Base-by-base conservation (phyloP, 306 rosid genomes). In the Comarum palustre region DNA sequence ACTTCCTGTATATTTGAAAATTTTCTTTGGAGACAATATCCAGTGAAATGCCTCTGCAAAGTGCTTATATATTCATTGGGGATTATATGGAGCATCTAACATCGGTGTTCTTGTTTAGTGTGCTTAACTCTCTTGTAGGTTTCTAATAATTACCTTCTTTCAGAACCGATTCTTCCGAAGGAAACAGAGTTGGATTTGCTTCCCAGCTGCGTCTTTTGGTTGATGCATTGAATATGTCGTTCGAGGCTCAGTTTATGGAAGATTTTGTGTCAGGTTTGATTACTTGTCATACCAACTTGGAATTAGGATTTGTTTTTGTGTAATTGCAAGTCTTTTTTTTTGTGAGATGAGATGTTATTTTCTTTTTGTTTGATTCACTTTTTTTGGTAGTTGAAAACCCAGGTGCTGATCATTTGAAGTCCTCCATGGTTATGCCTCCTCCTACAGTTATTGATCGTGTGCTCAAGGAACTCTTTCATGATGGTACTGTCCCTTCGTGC, bases 251-350 rank as follows among this genome's bases (percentile, higher is more conserved):
- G 39, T 94, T 94, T 84, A 74, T 94, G 77, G 97, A 94, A 87
- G 97, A 94, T 87, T 94, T 94, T 82, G 90, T 89, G 73, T 94
- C 99, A 89, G 96, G 99, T 91, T 80, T 8, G 81, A 80, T 75
- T 78, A 47, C 60, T 75, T 72, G 61, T 8, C 48, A 1, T 36
- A 19, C 19, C 42, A 55, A 54, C 45, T 24, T 58, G 27, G 8
- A 16, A 38, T 43, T 47, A 46, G 45, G 25, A 68, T 11, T 60
- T 52, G n/a, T n/a, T 7, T 62, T 48, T 29, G 65, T 47, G 29
- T 24, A 66, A 71, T 58, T 76, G 74, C 46, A 67, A 70, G 64
- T 79, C 79, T n/a, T n/a, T 50, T 67, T 60, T 74, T 66, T 52
- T 73, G 16, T 80, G 36, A 42, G 77, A 46, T 75, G 80, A 42